Percentiles rank a stretch among this genome's conserved stretches.
Conservation (phyloP, 208 protist genomes). For the Endotrypanum monterogeii region DNA sequence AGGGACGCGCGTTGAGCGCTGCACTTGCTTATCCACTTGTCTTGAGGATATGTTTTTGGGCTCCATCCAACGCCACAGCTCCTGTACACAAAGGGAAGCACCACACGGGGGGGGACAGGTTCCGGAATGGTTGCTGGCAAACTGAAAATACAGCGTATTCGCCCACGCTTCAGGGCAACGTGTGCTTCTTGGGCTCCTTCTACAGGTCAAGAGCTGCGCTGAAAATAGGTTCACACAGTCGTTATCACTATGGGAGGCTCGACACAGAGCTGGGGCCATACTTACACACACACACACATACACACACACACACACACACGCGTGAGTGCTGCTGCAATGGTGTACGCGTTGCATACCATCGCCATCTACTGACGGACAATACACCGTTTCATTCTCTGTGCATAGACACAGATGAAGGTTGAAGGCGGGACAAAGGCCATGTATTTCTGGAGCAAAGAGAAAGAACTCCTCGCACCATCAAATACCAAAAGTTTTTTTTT, state of each 20-base stretch:
- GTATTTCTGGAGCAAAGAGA: not conserved
- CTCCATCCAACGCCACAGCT: not conserved
- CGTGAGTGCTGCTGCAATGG: not conserved
- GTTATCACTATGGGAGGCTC: not conserved
- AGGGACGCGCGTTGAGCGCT: slow-evolving; percentile 49
- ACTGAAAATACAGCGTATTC: not conserved
- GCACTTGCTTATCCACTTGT: slow-evolving; percentile 59
- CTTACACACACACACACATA: not conserved
- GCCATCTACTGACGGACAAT: not conserved
- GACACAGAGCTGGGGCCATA: not conserved
- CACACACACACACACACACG: not conserved
- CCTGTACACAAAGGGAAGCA: not conserved
- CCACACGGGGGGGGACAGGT: not conserved
- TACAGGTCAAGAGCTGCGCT: not conserved
- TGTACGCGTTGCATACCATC: not conserved
- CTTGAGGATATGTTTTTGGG: slow-evolving; percentile 63
- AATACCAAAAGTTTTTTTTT: too few relatives aligned
- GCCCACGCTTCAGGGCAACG: not conserved
- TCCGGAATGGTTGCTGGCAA: not conserved
- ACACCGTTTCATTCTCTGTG: not conserved
- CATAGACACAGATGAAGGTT: not conserved
- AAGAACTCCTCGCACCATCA: not conserved
- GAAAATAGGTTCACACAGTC: not conserved
- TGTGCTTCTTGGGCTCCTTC: not conserved
- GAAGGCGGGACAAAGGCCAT: not conserved